Base-by-base conservation (phyloP, 2,329 filamentous ascomycete genomes). In the Aspergillus sp. region DNA sequence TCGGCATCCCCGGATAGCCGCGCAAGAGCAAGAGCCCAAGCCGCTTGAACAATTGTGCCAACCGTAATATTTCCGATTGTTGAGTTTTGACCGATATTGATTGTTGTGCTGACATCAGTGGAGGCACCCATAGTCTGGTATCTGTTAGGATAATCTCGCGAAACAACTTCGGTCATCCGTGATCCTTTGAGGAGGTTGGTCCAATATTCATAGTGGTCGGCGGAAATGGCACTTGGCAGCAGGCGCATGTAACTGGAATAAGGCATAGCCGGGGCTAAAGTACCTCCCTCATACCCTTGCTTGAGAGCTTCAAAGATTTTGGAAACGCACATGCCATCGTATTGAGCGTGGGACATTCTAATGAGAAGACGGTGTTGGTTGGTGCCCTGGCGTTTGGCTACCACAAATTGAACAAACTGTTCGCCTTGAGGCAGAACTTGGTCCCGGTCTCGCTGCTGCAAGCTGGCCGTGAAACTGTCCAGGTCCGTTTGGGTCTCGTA, bases 271-370 rank as follows among this genome's bases (percentile, higher is more conserved):
- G 76, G 71, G 3, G 76, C 64, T 3, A 75, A 63, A 11, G 74
- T 68, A 19, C 69, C 71, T 5, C 75, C 77, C 43, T 77, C 67
- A 52, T 82, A 86, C 5, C 87, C 75, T 0, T 79, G 77, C 3
- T 82, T 83, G 41, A 89, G 80, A 65, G 88, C 84, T 17, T 78
- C 78, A 56, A 89, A 80, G 19, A 89, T 79, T n/a, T 80, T 75
- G 0, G 85, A 83, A 7, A 89, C 78, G 62, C 84, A 89, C 21
- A 89, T 85, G 61, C 87, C 87, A 62, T 90, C 87, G 66, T 89
- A 89, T 63, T 89, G 86, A 0, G 86, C 84, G 69, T 90, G 87
- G 0, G 86, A 89, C 55, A 90, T 81, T 56, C 86, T 82, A 68
- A 88, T 80, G 58, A 75, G 66, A 37, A 83, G 74, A 14, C 89